phyloP scores from a whole-genome alignment of 1,284 basidiomycete species.

The Trichosporon ovoides region DNA sequence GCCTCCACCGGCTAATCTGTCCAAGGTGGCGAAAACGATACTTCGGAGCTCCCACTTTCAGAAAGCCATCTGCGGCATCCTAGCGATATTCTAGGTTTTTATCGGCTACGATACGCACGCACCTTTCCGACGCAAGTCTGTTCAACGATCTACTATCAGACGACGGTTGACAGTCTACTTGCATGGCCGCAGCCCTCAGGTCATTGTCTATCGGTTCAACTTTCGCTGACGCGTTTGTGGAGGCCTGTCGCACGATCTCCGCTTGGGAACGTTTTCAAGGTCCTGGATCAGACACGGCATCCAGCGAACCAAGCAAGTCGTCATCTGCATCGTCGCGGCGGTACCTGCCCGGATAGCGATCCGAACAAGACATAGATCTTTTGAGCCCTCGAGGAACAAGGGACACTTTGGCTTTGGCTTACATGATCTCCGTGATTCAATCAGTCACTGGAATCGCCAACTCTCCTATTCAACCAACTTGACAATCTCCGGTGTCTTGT shows the following conservation, averaged over 20 bases:
- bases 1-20: no score
- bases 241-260: neutral
- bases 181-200: neutral
- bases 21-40: no score
- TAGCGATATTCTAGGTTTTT: no score
- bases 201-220: neutral
- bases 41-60: no score
- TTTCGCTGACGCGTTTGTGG: slow-evolving; percentile 1
- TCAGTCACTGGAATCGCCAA: slow-evolving; percentile 3
- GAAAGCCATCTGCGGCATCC: no score
- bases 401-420: neutral
- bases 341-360: neutral
- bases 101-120: no score
- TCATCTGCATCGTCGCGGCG: neutral
- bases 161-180: neutral
- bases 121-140: no score
- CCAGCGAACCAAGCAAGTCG: neutral
- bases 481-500: no score
- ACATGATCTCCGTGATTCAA: neutral
- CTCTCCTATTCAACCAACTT: neutral
- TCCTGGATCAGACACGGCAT: neutral
- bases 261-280: neutral
- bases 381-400: no score
- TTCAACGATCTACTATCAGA: neutral
- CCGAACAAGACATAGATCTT: neutral